Base-by-base conservation (phyloP, 2,329 filamentous ascomycete species). In the Phaeophleospora eucalypticola region DNA sequence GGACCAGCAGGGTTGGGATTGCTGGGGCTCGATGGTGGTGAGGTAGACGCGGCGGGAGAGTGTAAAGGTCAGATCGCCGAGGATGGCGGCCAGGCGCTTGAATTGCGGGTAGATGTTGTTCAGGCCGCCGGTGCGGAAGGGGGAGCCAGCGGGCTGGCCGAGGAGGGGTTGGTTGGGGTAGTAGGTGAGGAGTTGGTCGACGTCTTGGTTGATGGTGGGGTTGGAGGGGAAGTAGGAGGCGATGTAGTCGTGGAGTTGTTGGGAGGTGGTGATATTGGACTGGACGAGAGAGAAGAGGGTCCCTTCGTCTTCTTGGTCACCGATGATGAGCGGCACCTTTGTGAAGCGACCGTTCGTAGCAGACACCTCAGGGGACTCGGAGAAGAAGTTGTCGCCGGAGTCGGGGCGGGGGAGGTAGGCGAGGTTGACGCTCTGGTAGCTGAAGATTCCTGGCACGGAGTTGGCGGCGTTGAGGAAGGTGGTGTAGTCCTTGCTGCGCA, bases 261-360 rank as follows among this genome's bases (percentile, higher is more conserved):
- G 67, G 0, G 75, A 80, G 1, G 75, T 84, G 8, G 79, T 86
- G 41, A 90, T 69, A 62, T 89, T 87, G 24, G 67, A 62, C 54
- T 87, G 84, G 64, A 84, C 83, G 27, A 90, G 71, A 6, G 42
- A 44, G 42, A 90, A 89, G 2, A 90, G 66, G 0, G 86, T 89
- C n/a, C 86, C 85, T 66, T 90, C 86, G 60, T 91, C 87, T 69
- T 90, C 86, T 65, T 89, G 84, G 60, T 87, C 78, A 33, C 86
- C 86, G 35, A 85, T 76, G 44, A 84, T 82, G 62, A 83, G 46
- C 70, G 70, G 37, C 65, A 63, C 15, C 69, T 51, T 10, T 66
- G 71, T 19, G 62, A 64, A 49, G 68, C 64, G 33, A 66, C 57
- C n/a, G 71, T 48, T 33, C 17, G 35, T 45, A 1, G 77, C 68